Evolutionary conservation across 352 stramenopile species (phyloP), one percentile per base, ranked within the genome.

Genomic region (Phytophthora multivora): DNA sequence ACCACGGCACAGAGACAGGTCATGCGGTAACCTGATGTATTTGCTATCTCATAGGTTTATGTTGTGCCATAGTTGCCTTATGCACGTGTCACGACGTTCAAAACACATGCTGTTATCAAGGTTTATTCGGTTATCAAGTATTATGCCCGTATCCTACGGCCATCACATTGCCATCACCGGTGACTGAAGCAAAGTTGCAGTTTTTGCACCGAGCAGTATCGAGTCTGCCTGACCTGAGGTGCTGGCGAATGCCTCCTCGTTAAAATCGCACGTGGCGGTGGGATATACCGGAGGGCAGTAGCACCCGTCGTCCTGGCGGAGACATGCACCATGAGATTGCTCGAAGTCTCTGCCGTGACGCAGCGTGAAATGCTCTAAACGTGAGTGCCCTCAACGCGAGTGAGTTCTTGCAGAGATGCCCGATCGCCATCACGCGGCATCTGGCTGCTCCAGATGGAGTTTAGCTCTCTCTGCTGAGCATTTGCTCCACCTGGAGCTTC

Each of bases 131-230:
- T 50, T 35, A 0, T 4, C 6, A 9, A 16, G 53, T 55, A 51
- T 66, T 51, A 23, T 8, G 59, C 42, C 59, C 42, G 51, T 66
- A 66, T 66, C 51, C 51, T 62, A 66, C 59, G 51, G 59, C 59
- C 59, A 66, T 66, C 59, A 64, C 46, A 51, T 11, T 46, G 49
- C 50, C 56, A 64, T 61, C 58, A 65, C 36, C 8, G n/a, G 1
- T 16, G 12, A 7, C 42, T 48, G 33, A 56, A 49, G 25, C 30
- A 47, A 55, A 50, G 41, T 61, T 55, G 51, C 38, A 28, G 36
- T 63, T 63, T 66, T 61, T 62, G 59, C 18, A 54, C 36, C 2
- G 9, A 59, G 53, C 60, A 64, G 45, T 63, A 38, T 62, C 52
- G 45, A 46, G 47, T 38, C 38, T 41, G 59, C 51, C 59, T 67